Evolutionary conservation across 2,329 filamentous ascomycete species (phyloP).

Genomic region (Xylaria sp.): DNA sequence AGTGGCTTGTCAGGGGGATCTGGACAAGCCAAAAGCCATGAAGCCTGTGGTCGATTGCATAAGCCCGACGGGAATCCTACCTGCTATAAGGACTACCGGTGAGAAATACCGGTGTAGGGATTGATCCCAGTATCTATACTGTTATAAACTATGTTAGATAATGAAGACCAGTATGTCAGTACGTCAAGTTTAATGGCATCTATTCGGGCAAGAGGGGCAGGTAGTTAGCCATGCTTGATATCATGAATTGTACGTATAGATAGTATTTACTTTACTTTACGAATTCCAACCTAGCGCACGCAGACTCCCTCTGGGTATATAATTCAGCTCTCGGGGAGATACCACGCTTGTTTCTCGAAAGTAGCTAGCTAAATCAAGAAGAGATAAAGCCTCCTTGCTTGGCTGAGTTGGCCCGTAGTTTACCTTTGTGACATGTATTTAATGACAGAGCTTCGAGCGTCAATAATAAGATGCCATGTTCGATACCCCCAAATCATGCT

Average conservation of each 20-base stretch:
- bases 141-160: too few relatives aligned
- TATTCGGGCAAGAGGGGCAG: too few relatives aligned
- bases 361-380: background rate
- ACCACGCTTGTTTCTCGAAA: too few relatives aligned
- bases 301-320: too few relatives aligned
- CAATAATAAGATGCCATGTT: background rate
- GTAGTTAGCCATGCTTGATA: too few relatives aligned
- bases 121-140: background rate
- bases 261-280: too few relatives aligned
- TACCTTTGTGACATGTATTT: constrained; percentile 5
- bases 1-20: constrained; percentile 26
- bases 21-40: constrained; percentile 15
- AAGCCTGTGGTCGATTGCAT: constrained; percentile 17
- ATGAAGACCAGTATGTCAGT: background rate
- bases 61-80: constrained; percentile 12
- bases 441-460: background rate
- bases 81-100: background rate
- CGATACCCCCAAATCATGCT: background rate
- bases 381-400: background rate
- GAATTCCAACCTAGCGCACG: too few relatives aligned
- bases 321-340: too few relatives aligned
- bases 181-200: too few relatives aligned
- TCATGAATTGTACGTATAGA: background rate
- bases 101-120: background rate
- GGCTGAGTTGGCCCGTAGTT: too few relatives aligned